These are phyloP conservation scores for Pyrus betulifolia DNA, from an alignment of 306 rosid species.

Conservation along the genomic window DNA sequence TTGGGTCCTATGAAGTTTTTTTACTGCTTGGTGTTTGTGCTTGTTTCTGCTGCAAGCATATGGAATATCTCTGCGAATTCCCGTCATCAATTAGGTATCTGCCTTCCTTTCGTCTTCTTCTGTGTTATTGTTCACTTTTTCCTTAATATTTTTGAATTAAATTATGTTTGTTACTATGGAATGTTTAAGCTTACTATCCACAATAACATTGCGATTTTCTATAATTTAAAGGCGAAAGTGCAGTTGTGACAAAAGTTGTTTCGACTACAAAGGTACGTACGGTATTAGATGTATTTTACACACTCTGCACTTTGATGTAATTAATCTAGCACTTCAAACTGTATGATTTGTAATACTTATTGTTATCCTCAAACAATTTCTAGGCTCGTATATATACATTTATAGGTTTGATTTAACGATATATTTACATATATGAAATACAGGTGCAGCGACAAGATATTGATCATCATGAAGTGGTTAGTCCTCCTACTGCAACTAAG, in stretches of 20 bases:
- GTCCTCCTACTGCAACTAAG: background rate
- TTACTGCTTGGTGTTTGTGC: constrained; percentile 13
- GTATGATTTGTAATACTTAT: background rate
- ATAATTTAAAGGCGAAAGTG: background rate
- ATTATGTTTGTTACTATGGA: background rate
- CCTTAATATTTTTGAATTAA: background rate
- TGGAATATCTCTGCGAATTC: background rate
- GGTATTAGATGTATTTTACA: too few species aligned
- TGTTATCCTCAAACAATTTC: background rate
- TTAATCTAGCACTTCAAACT: background rate
- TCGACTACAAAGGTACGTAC: background rate
- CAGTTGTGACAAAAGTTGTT: background rate
- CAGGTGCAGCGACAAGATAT: background rate
- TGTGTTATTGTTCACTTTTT: background rate
- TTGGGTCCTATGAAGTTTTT: background rate
- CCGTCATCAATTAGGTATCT: background rate
- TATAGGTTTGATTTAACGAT: background rate
- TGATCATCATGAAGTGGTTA: background rate
- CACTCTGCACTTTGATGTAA: background rate
- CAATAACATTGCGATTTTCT: background rate
- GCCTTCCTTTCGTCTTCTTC: background rate
- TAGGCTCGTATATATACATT: background rate
- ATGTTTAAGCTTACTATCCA: background rate
- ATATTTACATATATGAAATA: background rate
- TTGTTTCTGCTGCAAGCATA: constrained; percentile 12